Evolutionary conservation across 352 stramenopile genomes (phyloP), one percentile per base, ranked within the genome.

Genomic region (Phytophthora palmivora): DNA sequence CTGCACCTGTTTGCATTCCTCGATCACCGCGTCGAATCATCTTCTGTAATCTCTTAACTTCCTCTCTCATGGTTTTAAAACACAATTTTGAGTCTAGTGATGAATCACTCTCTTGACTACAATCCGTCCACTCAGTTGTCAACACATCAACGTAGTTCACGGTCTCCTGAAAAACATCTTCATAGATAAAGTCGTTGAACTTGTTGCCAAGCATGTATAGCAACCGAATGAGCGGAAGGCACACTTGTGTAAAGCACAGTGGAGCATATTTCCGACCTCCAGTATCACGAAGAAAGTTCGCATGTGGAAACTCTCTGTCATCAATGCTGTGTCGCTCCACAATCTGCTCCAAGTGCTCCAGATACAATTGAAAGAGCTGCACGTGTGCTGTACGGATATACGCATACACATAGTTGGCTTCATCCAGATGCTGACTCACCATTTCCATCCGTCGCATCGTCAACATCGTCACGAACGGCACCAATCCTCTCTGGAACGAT

Each of bases 181-280:
- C 70, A 26, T 78, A 81, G n/a, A 77, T 62, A 16, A 79, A 63
- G 9, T 82, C 74, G 14, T 67, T 63, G 48, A 86, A 86, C 52
- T 79, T 81, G 58, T 58, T 80, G n/a, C n/a, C n/a, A 15, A 85
- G 33, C 33, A 80, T 41, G 36, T 73, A 64, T 18, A 85, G 33
- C 61, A 85, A 34, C 21, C 61, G 62, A 28, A 85, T 51, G 47
- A 68, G 67, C 4, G 69, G 73, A 2, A 82, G 65, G 43, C 68
- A 64, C 4, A 82, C 43, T 50, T 82, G 69, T 2, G 73, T 70
- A 26, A 82, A 78, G 38, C 73, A 76, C 26, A 78, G 39, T 8
- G 69, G 73, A 19, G 73, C 73, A n/a, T 68, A 78, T 53, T 53
- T 60, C 14, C 57, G 57, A 9, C 73, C 69, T 26, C 59, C 9